These are phyloP conservation scores for Sporothrix protearum DNA, from an alignment of 2,329 filamentous ascomycete genomes.

Conservation along the genomic window DNA sequence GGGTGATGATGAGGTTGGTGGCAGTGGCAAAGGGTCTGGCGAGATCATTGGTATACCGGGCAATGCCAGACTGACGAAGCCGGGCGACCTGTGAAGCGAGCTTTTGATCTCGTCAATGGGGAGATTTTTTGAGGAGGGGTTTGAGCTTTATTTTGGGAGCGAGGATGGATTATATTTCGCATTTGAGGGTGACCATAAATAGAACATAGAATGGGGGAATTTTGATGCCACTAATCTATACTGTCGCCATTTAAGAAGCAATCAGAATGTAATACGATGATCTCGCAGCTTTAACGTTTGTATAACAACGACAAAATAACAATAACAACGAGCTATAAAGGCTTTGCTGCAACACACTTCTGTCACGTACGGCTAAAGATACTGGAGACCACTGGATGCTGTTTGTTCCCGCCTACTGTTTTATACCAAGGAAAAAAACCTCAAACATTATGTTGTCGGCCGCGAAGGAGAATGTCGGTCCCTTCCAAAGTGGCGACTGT, in stretches of 20 bases:
- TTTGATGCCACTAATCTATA: neutral
- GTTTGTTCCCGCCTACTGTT: no score
- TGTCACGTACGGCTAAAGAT: no score
- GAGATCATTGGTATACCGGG: neutral
- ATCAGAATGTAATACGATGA: no score
- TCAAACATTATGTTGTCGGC: no score
- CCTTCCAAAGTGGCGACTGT: no score
- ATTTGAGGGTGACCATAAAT: neutral
- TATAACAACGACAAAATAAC: no score
- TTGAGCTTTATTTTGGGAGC: neutral
- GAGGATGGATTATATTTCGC: neutral
- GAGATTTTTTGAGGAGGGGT: neutral
- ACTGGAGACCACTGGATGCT: no score
- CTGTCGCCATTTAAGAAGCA: neutral
- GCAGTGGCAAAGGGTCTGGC: neutral
- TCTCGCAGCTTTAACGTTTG: no score
- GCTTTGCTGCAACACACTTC: no score
- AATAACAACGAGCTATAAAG: no score
- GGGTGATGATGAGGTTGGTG: conserved; percentile 34
- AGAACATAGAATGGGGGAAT: neutral
- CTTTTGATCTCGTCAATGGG: neutral
- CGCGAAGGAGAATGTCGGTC: no score
- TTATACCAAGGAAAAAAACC: no score
- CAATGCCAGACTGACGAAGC: neutral
- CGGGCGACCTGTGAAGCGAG: neutral